phyloP scores from a whole-genome alignment of 768 basidiomycete genomes.

The Harrya chromipes region DNA sequence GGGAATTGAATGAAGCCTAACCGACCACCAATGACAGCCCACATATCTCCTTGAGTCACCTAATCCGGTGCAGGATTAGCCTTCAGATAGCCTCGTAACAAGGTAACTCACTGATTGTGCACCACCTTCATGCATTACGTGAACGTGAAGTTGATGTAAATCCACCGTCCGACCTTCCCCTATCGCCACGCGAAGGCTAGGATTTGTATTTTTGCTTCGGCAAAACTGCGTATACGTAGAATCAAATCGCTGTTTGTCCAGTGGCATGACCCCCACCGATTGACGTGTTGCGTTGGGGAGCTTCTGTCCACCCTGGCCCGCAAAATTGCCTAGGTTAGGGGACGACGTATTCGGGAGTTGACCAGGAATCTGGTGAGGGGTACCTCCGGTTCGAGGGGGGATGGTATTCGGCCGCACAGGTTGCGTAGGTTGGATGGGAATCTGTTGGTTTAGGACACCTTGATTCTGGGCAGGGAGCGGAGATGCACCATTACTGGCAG shows the following conservation, averaged over 20 bases:
- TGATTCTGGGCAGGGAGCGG: slow-evolving; percentile 22
- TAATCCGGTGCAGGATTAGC: slow-evolving; percentile 25
- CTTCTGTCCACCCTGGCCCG: slow-evolving; percentile 21
- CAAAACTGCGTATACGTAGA: slow-evolving; percentile 48
- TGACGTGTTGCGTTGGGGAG: slow-evolving; percentile 17
- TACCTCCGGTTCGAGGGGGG: slow-evolving; percentile 38
- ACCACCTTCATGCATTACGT: slow-evolving; percentile 61
- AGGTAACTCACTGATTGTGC: slow-evolving; percentile 38
- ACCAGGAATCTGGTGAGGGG: slow-evolving; percentile 36
- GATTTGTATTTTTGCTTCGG: slow-evolving; percentile 37
- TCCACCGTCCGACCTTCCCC: slow-evolving; percentile 59
- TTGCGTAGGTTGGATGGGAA: slow-evolving; percentile 32
- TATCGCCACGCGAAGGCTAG: slow-evolving; percentile 40
- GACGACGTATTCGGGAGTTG: slow-evolving; percentile 34
- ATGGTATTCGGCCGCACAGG: slow-evolving; percentile 28
- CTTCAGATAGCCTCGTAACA: not conserved
- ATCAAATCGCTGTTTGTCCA: slow-evolving; percentile 55
- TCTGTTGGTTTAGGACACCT: slow-evolving; percentile 24
- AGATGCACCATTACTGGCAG: slow-evolving; percentile 16
- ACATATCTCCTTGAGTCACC: slow-evolving; percentile 55
- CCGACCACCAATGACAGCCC: slow-evolving; percentile 65
- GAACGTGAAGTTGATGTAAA: slow-evolving; percentile 52
- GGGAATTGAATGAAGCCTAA: slow-evolving; percentile 67
- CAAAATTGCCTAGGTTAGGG: slow-evolving; percentile 32
- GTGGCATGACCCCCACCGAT: slow-evolving; percentile 27